Base-by-base conservation (phyloP, 352 stramenopile genomes). In the Pythium brachiatum region DNA sequence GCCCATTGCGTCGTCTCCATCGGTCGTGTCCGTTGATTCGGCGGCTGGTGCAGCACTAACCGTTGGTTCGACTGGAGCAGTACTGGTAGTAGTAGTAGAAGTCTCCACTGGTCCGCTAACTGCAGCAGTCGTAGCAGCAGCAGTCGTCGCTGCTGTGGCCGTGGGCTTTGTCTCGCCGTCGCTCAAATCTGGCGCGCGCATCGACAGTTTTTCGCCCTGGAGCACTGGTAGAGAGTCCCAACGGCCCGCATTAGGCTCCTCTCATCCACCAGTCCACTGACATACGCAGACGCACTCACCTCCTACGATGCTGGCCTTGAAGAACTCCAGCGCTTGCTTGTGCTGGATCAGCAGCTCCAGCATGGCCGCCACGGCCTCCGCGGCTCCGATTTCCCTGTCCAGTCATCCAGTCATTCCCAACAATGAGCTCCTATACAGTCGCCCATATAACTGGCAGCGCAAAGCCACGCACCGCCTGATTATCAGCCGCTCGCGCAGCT, bases 291-390 rank as follows among this genome's bases (percentile, higher is more conserved):
- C 43, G 25, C 25, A 48, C 66, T 16, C 47, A 91, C 82, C 78
- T 65, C 69, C 62, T 2, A 88, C 76, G 23, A 89, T 81, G 63
- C 67, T 79, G 16, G 60, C 65, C 36, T 91, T 89, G 60, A 91
- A 91, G 56, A 83, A 88, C 67, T 73, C 66, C 20, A 79, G 60
- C 44, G 78, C 82, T 32, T 72, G 69, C 2, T 58, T 41, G 21
- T 85, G 79, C 44, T 60, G 59, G 57, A 75, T 64, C 3, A 91
- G 62, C 51, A 91, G 59, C 27, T 74, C 52, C 48, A 89, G 67
- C 58, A 79, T 67, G 6, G 68, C 62, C 31, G 72, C 46, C 20
- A 91, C 81, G 20, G 79, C 75, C 16, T 66, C 62, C 21, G 82
- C 76, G 23, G 72, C 69, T 5, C 70, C 70, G 41, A 91, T 76